These are phyloP conservation scores for Penicillium occitanis DNA, from an alignment of 2,329 filamentous ascomycete genomes.

Conservation along the genomic window DNA sequence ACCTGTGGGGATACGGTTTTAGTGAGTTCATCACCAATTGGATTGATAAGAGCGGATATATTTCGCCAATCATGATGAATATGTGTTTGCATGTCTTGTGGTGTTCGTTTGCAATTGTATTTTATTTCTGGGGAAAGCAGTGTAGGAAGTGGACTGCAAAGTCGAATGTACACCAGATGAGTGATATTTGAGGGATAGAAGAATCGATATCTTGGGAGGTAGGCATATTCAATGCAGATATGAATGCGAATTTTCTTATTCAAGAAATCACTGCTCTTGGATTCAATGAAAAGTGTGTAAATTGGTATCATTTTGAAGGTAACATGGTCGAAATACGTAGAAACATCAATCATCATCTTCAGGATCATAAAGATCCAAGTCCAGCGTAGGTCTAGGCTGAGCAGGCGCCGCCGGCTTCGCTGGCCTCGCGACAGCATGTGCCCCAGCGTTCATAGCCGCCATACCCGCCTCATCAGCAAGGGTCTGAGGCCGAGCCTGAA, in stretches of 20 bases:
- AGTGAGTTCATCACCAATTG: slow-evolving; percentile 57
- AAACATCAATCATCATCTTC: slow-evolving; percentile 44
- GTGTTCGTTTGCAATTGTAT: slow-evolving; percentile 55
- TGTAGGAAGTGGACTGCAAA: slow-evolving; percentile 58
- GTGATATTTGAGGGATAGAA: neutral
- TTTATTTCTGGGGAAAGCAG: slow-evolving; percentile 60
- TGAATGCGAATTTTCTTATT: neutral
- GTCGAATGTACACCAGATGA: slow-evolving; percentile 56
- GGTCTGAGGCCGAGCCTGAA: slow-evolving; percentile 38
- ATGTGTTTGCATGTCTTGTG: slow-evolving; percentile 55
- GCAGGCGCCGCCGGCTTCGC: slow-evolving; percentile 23
- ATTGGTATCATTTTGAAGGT: neutral
- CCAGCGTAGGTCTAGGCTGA: slow-evolving; percentile 44
- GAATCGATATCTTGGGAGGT: neutral
- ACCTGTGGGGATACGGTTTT: slow-evolving; percentile 35
- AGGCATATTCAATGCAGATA: neutral
- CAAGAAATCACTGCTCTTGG: neutral
- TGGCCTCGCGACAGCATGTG: slow-evolving; percentile 24
- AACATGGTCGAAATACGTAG: neutral
- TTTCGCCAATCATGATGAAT: slow-evolving; percentile 62
- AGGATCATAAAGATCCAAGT: slow-evolving; percentile 47
- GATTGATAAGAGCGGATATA: slow-evolving; percentile 51
- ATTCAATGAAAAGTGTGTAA: neutral
- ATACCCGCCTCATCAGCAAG: slow-evolving; percentile 35
- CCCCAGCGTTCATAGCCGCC: slow-evolving; percentile 35